These are phyloP conservation scores for Aureobasidium melanogenum DNA, from an alignment of 2,329 filamentous ascomycete genomes.

Conservation along the genomic window DNA sequence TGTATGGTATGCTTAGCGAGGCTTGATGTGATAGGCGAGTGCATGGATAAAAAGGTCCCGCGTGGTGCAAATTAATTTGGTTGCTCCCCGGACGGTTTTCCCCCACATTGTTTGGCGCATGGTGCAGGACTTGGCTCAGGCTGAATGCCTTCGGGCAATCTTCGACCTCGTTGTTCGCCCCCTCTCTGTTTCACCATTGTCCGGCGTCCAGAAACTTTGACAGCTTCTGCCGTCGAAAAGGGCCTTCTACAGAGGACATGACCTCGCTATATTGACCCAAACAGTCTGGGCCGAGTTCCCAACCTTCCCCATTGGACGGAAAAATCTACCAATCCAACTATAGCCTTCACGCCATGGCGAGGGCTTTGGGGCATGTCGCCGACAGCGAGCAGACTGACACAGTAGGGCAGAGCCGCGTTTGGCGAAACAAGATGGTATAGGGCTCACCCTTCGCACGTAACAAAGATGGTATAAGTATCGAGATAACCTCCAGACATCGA, in stretches of 20 bases:
- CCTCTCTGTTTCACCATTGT: slow-evolving; percentile 11
- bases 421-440: background rate
- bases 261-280: background rate
- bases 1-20: slow-evolving; percentile 8
- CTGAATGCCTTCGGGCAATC: background rate
- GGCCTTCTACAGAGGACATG: background rate
- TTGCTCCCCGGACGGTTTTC: background rate
- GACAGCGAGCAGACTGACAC: background rate
- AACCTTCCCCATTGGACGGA: background rate
- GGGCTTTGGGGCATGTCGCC: background rate
- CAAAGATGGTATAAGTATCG: background rate
- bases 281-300: background rate
- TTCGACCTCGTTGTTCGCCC: background rate
- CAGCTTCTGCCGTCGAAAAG: slow-evolving; percentile 1
- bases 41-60: background rate
- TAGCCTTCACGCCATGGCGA: background rate
- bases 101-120: slow-evolving; percentile 6
- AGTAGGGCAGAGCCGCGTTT: background rate
- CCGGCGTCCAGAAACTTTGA: background rate
- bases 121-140: background rate
- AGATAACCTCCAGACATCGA: background rate
- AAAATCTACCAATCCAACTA: background rate
- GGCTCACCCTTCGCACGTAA: background rate
- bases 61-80: slow-evolving; percentile 5
- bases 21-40: slow-evolving; percentile 4